Conservation (phyloP, 345 rosid genomes). For the Hypericum perforatum region DNA sequence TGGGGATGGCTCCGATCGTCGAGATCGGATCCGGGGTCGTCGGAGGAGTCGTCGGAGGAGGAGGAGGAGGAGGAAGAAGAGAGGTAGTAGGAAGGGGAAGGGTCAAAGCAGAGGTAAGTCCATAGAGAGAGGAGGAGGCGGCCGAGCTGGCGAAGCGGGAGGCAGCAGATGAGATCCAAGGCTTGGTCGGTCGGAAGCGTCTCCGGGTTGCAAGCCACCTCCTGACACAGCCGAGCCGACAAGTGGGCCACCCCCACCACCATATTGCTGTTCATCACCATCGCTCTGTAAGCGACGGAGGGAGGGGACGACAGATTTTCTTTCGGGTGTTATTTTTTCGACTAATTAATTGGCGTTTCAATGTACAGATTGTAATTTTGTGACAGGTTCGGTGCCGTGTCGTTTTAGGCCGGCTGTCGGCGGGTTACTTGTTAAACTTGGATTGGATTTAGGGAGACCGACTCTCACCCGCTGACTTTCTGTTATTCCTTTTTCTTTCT, state of each 20-base stretch:
- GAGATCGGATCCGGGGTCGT: slow-evolving; percentile 58
- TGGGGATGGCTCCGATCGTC: slow-evolving; percentile 20
- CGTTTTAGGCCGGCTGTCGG: no score
- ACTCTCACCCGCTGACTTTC: no score
- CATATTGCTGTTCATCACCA: slow-evolving; percentile 69
- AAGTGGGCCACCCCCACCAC: slow-evolving; percentile 49
- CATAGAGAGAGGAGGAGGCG: slow-evolving; percentile 50
- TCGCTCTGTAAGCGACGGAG: no score
- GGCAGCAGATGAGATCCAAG: slow-evolving; percentile 46
- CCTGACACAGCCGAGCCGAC: slow-evolving; percentile 69
- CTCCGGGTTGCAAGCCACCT: slow-evolving; percentile 84
- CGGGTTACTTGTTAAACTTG: no score
- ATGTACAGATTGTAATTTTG: no score
- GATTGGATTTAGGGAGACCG: no score
- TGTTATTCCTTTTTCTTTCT: no score
- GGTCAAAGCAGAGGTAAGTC: slow-evolving; percentile 52
- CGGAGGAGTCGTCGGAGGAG: slow-evolving; percentile 9
- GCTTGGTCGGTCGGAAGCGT: slow-evolving; percentile 54
- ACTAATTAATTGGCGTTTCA: no score
- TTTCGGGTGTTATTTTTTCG: no score
- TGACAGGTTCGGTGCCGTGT: no score
- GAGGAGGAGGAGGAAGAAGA: background rate
- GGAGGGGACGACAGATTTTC: no score
- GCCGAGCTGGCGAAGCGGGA: slow-evolving; percentile 52
- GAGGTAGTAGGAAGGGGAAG: slow-evolving; percentile 11